Evolutionary conservation across 179 eudicot genomes (phyloP), one percentile per base, ranked within the genome.

Genomic region (Amaranthus tricolor): DNA sequence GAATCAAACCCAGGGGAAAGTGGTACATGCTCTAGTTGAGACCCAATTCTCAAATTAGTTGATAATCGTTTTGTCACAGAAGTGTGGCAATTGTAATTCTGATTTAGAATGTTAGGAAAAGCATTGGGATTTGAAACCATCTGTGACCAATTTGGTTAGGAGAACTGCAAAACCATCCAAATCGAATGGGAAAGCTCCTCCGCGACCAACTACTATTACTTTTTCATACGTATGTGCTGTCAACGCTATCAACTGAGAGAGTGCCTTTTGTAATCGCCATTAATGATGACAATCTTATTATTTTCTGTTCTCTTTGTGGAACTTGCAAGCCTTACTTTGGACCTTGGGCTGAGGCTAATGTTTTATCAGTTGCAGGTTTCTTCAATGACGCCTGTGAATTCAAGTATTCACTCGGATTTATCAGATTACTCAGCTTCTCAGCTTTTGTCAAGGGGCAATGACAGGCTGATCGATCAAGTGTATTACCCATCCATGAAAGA

Each of bases 301-400:
- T 31, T 31, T 31, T 31, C 40, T 31, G 48, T 52, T 71, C 11
- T 48, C 31, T 76, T 45, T 44, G 15, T 78, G 75, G 59, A 66
- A 74, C 60, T 49, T 76, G 61, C 71, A 57, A 31, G 74, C 76
- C 67, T 66, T 72, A 68, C 71, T 60, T 64, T 63, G 65, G 66
- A 61, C 24, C 40, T 31, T 31, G 40, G 40, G 40, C 40, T 74
- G 54, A 74, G 59, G 80, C 68, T 81, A 56, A 77, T 61, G 74
- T 73, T 56, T 74, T 58, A 69, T 76, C 84, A 85, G 86, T 48
- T 83, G 81, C 94, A 91, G 87, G 87, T 85, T 77, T 86, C 96
- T 80, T 91, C 98, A 55, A 77, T 70, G 44, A 82, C 85, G 9
- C 85, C 92, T 71, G 80, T 81, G 68, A 84, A 84, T 73, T 86